Percentiles rank a stretch among this genome's conserved stretches.
Conservation (phyloP, 768 basidiomycete species). For the Multifurca ochricompacta region DNA sequence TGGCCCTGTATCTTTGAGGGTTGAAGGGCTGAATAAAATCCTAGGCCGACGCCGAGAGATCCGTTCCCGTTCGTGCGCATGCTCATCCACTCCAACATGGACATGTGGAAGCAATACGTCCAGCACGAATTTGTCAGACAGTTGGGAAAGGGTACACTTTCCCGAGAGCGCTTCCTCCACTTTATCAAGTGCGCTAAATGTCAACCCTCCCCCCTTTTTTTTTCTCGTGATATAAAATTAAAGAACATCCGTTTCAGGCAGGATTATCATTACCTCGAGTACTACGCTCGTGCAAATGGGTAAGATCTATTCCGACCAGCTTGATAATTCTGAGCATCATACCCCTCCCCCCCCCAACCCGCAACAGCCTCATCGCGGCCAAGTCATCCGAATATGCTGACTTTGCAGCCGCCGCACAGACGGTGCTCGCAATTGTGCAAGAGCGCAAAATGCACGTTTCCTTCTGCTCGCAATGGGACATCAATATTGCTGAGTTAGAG, state of each 20-base stretch:
- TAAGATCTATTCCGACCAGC: slow-evolving; percentile 21
- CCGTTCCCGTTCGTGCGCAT: slow-evolving; percentile 62
- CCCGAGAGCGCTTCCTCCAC: slow-evolving; percentile 60
- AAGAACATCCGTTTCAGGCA: slow-evolving; percentile 39
- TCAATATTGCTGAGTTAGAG: slow-evolving; percentile 53
- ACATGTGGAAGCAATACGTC: slow-evolving; percentile 66
- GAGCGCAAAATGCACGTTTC: slow-evolving; percentile 68
- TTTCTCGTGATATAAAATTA: not conserved
- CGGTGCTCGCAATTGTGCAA: slow-evolving; percentile 52
- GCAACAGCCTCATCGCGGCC: slow-evolving; percentile 57
- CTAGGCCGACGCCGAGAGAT: slow-evolving; percentile 44
- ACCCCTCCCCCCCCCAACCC: no score
- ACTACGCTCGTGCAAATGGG: slow-evolving; percentile 81
- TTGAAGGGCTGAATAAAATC: not conserved
- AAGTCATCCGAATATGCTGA: slow-evolving; percentile 61
- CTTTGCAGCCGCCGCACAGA: slow-evolving; percentile 56
- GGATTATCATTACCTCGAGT: slow-evolving; percentile 74
- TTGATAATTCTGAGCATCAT: not conserved
- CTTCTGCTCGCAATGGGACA: slow-evolving; percentile 66
- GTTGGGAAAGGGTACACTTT: slow-evolving; percentile 65
- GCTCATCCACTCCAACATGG: slow-evolving; percentile 49
- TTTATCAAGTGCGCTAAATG: slow-evolving; percentile 63
- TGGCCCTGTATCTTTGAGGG: not conserved
- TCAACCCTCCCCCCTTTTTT: not conserved
- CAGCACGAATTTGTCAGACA: slow-evolving; percentile 78